Conservation (phyloP, 2,329 filamentous ascomycete species). For the Teratosphaeria nubilosa region DNA sequence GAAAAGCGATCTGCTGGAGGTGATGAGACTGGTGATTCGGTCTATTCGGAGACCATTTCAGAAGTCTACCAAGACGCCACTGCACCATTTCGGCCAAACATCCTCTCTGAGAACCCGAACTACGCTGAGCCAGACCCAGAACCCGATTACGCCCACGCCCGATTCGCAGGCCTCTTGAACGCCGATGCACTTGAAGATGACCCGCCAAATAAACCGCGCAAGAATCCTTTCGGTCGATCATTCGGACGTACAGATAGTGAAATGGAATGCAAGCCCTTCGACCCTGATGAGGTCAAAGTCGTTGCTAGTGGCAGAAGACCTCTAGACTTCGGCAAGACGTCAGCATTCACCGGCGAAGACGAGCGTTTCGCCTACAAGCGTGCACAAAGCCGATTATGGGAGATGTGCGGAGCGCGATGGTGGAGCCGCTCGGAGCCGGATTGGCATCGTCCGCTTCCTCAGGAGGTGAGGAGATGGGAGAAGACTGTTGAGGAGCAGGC, state of each 20-base stretch:
- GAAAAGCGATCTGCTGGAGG: slow-evolving; percentile 5
- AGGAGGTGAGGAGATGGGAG: slow-evolving; percentile 60
- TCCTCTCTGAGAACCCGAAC: slow-evolving; percentile 50
- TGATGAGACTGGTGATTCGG: slow-evolving; percentile 35
- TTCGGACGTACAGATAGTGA: slow-evolving; percentile 24
- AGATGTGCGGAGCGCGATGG: slow-evolving; percentile 66
- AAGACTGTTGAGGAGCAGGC: slow-evolving; percentile 6
- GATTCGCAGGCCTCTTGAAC: slow-evolving; percentile 28
- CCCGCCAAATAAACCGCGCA: slow-evolving; percentile 32
- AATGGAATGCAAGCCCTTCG: slow-evolving; percentile 24
- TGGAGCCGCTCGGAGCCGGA: slow-evolving; percentile 49
- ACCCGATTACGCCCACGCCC: slow-evolving; percentile 28
- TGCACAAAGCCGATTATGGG: slow-evolving; percentile 68
- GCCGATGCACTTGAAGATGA: slow-evolving; percentile 41
- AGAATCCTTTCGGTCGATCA: slow-evolving; percentile 18
- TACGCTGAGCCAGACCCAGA: slow-evolving; percentile 25
- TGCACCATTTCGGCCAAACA: slow-evolving; percentile 69
- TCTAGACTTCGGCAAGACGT: slow-evolving; percentile 55
- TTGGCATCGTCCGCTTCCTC: slow-evolving; percentile 61
- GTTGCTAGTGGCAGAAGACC: slow-evolving; percentile 12
- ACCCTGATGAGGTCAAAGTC: slow-evolving; percentile 22
- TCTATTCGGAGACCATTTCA: slow-evolving; percentile 55
- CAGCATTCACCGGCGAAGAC: slow-evolving; percentile 67
- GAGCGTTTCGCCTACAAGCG: slow-evolving; percentile 74
- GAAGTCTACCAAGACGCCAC: slow-evolving; percentile 72